phyloP scores from a whole-genome alignment of 192 early-diverging fungal genomes.

The Umbelopsis sp. region DNA sequence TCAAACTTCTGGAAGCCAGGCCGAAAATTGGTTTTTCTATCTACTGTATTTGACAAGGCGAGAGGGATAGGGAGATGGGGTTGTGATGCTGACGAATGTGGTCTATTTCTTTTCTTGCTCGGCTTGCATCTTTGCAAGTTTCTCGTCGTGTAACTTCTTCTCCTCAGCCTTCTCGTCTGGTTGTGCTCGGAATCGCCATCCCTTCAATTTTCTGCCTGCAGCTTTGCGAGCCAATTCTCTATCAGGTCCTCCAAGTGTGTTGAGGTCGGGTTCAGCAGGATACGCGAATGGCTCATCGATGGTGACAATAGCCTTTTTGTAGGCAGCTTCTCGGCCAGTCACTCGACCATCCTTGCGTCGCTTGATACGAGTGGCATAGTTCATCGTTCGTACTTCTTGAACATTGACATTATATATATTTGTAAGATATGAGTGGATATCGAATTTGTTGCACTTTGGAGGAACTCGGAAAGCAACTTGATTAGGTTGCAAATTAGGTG shows the following conservation, averaged over 20 bases:
- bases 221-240: conserved; percentile 41
- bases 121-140: conserved; percentile 32
- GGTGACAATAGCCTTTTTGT: conserved; percentile 65
- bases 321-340: conserved; percentile 37
- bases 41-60: conserved; percentile 9
- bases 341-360: conserved; percentile 40
- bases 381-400: conserved; percentile 87
- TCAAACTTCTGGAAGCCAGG: not conserved
- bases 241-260: conserved; percentile 44
- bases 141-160: conserved; percentile 40
- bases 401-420: conserved; percentile 84
- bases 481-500: conserved; percentile 75
- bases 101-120: conserved; percentile 41
- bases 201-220: conserved; percentile 52
- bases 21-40: not conserved
- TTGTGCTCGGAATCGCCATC: conserved; percentile 51
- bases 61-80: no score
- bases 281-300: conserved; percentile 50
- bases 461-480: conserved; percentile 93
- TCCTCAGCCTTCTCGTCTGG: conserved; percentile 37
- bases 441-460: conserved; percentile 89
- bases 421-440: conserved; percentile 83
- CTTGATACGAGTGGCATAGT: conserved; percentile 67
- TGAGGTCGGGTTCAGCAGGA: conserved; percentile 46
- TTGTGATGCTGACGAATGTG: not conserved